phyloP scores from a whole-genome alignment of 495 filamentous ascomycete genomes.

The Amniculicola lignicola region DNA sequence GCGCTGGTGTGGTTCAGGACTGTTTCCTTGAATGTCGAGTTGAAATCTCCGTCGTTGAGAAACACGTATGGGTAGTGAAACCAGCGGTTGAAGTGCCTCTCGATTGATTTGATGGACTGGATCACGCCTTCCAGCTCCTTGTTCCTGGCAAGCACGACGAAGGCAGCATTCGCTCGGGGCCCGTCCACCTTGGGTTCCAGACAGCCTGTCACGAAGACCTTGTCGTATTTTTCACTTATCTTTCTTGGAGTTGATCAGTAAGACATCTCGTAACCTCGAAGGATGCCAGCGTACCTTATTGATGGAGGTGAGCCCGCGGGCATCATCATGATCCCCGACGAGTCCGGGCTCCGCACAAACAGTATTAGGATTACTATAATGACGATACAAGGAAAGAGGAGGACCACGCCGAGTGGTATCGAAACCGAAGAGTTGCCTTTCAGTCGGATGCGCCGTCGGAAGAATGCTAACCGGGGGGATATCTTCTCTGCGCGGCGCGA shows the following conservation, averaged over 20 bases:
- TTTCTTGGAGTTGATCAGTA: slow-evolving; percentile 57
- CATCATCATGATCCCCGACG: slow-evolving; percentile 77
- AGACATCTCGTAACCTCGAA: background rate
- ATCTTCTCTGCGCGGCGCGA: slow-evolving; percentile 54
- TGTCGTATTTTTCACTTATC: slow-evolving; percentile 96
- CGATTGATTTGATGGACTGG: slow-evolving; percentile 94
- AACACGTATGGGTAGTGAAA: slow-evolving; percentile 99
- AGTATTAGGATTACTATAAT: slow-evolving; percentile 86
- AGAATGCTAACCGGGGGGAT: slow-evolving; percentile 70
- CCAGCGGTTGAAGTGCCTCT: slow-evolving; percentile 99
- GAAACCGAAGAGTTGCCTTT: slow-evolving; percentile 92
- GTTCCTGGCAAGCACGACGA: slow-evolving; percentile 94
- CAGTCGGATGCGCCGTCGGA: slow-evolving; percentile 83
- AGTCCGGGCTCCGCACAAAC: slow-evolving; percentile 84
- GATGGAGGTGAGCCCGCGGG: slow-evolving; percentile 85
- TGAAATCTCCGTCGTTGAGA: slow-evolving; percentile 96
- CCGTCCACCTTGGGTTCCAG: slow-evolving; percentile 64
- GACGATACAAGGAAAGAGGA: slow-evolving; percentile 89
- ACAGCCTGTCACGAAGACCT: slow-evolving; percentile 91
- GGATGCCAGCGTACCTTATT: slow-evolving; percentile 65
- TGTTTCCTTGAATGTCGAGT: slow-evolving; percentile 82
- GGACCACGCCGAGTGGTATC: slow-evolving; percentile 86
- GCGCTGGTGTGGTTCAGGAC: slow-evolving; percentile 85
- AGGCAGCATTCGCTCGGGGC: slow-evolving; percentile 84
- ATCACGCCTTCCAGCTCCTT: slow-evolving; percentile 96